A percentile compares a stretch with the other conserved stretches of the same genome.
Evolutionary conservation across 2,329 filamentous ascomycete species (phyloP).

Genomic region (Trichoderma cornu-damae): DNA sequence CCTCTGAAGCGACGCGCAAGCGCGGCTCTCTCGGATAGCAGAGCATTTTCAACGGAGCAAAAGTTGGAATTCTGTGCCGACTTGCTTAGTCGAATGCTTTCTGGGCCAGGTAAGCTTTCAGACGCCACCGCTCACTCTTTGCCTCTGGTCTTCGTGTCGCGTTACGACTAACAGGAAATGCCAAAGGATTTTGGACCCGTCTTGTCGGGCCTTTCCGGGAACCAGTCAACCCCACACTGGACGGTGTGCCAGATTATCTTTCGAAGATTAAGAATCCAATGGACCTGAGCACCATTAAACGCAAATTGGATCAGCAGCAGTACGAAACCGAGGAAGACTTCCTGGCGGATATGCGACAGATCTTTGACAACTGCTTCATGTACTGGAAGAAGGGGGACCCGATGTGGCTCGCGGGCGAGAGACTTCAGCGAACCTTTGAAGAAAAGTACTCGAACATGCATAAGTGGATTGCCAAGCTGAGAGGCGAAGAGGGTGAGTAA

Average conservation of each 20-base stretch:
- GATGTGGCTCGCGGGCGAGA: conserved; percentile 52
- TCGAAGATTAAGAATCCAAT: conserved; percentile 57
- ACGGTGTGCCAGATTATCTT: conserved; percentile 58
- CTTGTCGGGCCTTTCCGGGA: conserved; percentile 58
- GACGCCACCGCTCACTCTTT: background rate
- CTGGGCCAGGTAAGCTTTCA: conserved; percentile 48
- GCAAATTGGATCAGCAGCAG: conserved; percentile 51
- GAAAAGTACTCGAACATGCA: conserved; percentile 56
- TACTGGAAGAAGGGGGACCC: conserved; percentile 54
- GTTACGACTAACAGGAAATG: background rate
- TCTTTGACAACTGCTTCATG: conserved; percentile 59
- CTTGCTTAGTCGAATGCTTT: conserved; percentile 55
- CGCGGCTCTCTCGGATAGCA: conserved; percentile 29
- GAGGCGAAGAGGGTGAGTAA: conserved; percentile 34
- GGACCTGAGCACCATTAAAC: conserved; percentile 57
- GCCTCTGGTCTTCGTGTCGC: too few species aligned
- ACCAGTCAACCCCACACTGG: conserved; percentile 51
- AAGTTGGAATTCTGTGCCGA: conserved; percentile 57
- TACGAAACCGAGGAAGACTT: conserved; percentile 53
- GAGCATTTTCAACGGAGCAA: conserved; percentile 34
- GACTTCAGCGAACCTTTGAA: conserved; percentile 54
- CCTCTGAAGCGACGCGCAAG: conserved; percentile 35
- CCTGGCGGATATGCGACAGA: conserved; percentile 53
- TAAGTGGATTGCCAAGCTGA: conserved; percentile 55
- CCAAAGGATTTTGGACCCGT: conserved; percentile 59